Base-by-base conservation (phyloP, 2,329 filamentous ascomycete species). In the Diatrype stigma region DNA sequence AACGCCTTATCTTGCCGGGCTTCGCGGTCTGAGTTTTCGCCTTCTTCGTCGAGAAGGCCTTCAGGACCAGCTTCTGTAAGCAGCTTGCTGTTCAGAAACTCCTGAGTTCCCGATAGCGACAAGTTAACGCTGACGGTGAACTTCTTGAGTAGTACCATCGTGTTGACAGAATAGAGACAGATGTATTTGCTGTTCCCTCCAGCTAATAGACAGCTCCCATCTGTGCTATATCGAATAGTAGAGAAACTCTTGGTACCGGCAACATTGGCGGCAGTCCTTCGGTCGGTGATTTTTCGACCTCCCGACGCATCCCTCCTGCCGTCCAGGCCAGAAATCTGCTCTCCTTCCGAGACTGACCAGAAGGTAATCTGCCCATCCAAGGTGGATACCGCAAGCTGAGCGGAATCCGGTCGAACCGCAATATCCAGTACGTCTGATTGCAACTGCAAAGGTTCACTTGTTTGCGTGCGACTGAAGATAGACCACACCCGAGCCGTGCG, bases 181-280 rank as follows among this genome's bases (percentile, higher is more conserved):
- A 99, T 96, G 69, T 96, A 96, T 73, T 99, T 99, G 84, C 91
- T 96, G 76, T 94, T 96, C 30, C 94, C 94, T 45, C 84, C 92
- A 1, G 93, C 94, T 38, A 99, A 76, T 11, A 99, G 77, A 62
- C 94, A 96, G 55, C 84, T 89, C 12, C 94, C 94, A 65, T 99
- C 94, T 1, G 90, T 87, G 67, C 91, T 96, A 73, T 97, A 99
- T 49, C 82, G 84, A 58, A 99, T 89, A 6, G 87, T 88, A 63
- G 82, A 86, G 73, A 96, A 99, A 58, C 84, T 87, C 68, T 99
- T 99, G 40, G 90, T 96, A 35, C 90, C 90, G 1, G 90, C 82
- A 2, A 88, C 86, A 63, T 96, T 97, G 44, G 94, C 94, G 2
- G 94, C 94, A 2, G 92, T 96, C 53, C 91, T 80, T 45, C 94